Conservation (phyloP, 192 early-diverging fungal genomes). For the Backusella tarrabulga region DNA sequence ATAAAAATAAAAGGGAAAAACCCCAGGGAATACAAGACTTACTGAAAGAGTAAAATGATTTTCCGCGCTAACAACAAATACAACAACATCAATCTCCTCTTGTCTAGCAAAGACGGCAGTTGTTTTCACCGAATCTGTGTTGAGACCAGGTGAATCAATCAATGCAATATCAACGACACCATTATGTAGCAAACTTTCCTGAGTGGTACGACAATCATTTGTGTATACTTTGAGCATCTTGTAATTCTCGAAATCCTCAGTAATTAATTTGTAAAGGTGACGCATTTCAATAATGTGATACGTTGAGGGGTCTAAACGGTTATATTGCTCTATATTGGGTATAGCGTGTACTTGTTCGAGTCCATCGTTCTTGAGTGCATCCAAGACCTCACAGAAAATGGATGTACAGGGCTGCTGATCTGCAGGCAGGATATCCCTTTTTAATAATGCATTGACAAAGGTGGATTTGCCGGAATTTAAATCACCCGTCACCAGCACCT, state of each 20-base stretch:
- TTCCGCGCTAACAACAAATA: constrained; percentile 98
- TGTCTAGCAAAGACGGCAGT: constrained; percentile 96
- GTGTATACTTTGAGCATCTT: constrained; percentile 94
- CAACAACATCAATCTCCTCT: constrained; percentile 98
- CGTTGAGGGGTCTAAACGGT: constrained; percentile 67
- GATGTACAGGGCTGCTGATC: constrained; percentile 99
- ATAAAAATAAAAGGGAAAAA: neutral
- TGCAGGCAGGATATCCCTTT: constrained; percentile 84
- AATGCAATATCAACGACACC: constrained; percentile 94
- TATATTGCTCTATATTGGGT: constrained; percentile 63
- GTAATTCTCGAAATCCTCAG: constrained; percentile 83
- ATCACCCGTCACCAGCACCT: constrained; percentile 96
- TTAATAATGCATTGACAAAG: constrained; percentile 94
- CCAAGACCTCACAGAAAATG: constrained; percentile 94
- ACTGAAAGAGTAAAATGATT: constrained; percentile 98
- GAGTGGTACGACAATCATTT: constrained; percentile 59
- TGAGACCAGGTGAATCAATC: constrained; percentile 98
- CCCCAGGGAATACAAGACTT: constrained; percentile 31
- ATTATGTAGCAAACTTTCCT: constrained; percentile 86
- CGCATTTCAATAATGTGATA: constrained; percentile 67
- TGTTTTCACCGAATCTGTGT: constrained; percentile 97
- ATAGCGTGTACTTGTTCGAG: constrained; percentile 94
- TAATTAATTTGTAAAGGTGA: constrained; percentile 79
- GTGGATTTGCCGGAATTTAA: constrained; percentile 98
- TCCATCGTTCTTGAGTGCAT: constrained; percentile 85